Evolutionary conservation across 2,329 filamentous ascomycete species (phyloP), one percentile per base, ranked within the genome.

Genomic region (Cercospora beticola): DNA sequence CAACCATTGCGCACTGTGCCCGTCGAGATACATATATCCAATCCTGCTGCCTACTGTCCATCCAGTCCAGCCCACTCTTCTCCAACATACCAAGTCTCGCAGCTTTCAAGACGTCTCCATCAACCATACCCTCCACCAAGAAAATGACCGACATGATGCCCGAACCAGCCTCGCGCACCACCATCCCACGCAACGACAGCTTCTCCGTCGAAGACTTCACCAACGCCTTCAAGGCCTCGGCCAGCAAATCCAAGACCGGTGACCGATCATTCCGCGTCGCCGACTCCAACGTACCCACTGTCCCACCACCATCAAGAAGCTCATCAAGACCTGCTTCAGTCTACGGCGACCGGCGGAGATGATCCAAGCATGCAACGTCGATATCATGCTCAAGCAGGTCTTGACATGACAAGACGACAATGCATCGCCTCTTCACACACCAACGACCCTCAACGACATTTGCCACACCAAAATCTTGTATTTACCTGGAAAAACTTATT

Each of bases 121-220:
- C 63, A 43, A 65, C 33, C 33, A 64, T 54, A 21, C 43, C 46
- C 14, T 49, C 18, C 57, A 66, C 31, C 67, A 57, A 63, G 68
- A 72, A 54, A 67, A 78, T 78, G 77, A 77, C 76, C 61, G 74
- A 76, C 74, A 72, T 76, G 9, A 77, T 78, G 74, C 77, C 77
- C 18, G 57, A 73, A 52, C 76, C 77, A 36, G 59, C 74, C 30
- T 66, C 68, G 28, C 59, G 60, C 10, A 71, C 68, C 28, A 66
- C 54, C 69, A 70, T 78, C 62, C 75, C 76, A 14, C 77, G 77
- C 72, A 78, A 78, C 75, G 75, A 78, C 73, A 78, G 76, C 62
- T 78, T 78, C 76, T 76, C 74, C 31, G 73, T 74, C 63, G 74
- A 77, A 68, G 77, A 78, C 72, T 74, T 78, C 69, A 68, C 71